Evolutionary conservation across 2,329 filamentous ascomycete species (phyloP), one percentile per base, ranked within the genome.

Genomic region (Verticillium isaacii): DNA sequence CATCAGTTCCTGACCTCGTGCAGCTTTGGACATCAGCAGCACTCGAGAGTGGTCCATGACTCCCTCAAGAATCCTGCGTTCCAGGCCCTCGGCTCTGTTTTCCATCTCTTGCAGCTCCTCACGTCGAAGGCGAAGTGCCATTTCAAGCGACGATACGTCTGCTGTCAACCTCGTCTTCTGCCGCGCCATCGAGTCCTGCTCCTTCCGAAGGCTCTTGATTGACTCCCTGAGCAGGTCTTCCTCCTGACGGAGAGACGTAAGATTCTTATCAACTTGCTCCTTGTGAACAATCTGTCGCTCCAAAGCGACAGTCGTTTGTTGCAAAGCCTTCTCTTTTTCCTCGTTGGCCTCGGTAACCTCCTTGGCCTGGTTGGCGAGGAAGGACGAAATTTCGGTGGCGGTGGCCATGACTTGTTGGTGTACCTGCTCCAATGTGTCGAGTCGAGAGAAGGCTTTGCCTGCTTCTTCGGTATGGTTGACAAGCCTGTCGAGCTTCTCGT

Each of bases 31-130:
- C 80, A 95, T 90, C 62, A 98, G 85, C n/a, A 97, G 82, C 32
- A 94, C 88, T 7, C 94, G 90, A 23, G 94, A 97, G 73, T 98
- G 94, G 69, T 98, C 93, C 78, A 99, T 96, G 65, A 98, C 92
- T 32, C 94, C 93, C 67, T 98, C 94, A 36, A 99, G 80, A 67
- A 99, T 97, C 32, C 95, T 89, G 59, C 93, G 90, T 77, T 99
- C 95, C 29, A 99, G 82, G 3, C 87, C 86, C 73, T 97, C 93
- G 2, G 94, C 95, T 65, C 94, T 90, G 12, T 85, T 81, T 73
- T 98, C 94, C 91, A 99, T 97, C 32, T 90, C 84, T 56, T 92
- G 87, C 63, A 99, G 86, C 77, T 98, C 95, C 68, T 98, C 94
- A 55, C 92, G 90, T 60, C 95, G 90, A 61, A 98, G 88, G 19